phyloP scores from a whole-genome alignment of 2,329 filamentous ascomycete genomes.

The Ascochyta rabiei region DNA sequence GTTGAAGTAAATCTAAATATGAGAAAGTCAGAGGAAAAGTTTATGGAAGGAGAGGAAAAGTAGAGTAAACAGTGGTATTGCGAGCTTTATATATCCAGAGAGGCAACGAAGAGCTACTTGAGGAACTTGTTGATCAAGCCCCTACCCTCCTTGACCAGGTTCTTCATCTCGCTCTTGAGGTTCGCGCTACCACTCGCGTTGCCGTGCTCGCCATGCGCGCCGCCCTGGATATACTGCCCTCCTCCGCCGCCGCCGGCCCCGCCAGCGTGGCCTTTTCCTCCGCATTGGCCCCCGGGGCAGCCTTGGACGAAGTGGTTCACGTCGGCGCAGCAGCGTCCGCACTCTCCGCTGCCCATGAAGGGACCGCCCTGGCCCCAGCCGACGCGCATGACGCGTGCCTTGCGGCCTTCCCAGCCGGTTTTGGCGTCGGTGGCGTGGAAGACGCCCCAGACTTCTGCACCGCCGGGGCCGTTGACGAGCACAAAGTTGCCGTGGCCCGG shows the following conservation, averaged over 20 bases:
- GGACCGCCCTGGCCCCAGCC: constrained; percentile 46
- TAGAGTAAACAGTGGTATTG: no score
- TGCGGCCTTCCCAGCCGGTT: constrained; percentile 54
- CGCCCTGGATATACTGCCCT: constrained; percentile 19
- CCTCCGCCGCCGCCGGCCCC: constrained; percentile 26
- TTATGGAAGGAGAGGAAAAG: no score
- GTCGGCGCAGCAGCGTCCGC: constrained; percentile 42
- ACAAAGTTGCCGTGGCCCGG: constrained; percentile 56
- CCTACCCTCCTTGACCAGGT: constrained; percentile 30
- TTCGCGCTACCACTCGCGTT: constrained; percentile 18
- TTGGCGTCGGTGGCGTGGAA: constrained; percentile 56
- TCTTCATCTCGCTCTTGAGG: constrained; percentile 31
- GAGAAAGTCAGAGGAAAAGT: no score
- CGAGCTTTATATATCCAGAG: no score
- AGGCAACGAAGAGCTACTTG: constrained; percentile 19
- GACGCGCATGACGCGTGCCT: constrained; percentile 54
- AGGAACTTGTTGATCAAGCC: constrained; percentile 36
- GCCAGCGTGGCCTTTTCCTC: constrained; percentile 31
- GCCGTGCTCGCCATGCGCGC: constrained; percentile 19
- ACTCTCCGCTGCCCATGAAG: constrained; percentile 51
- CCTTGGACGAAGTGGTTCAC: constrained; percentile 42
- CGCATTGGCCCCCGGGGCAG: constrained; percentile 34
- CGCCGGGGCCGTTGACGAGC: constrained; percentile 39
- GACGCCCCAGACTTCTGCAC: constrained; percentile 50
- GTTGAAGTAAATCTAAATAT: no score